Base-by-base conservation (phyloP, 768 basidiomycete genomes). In the Trametes meyenii region DNA sequence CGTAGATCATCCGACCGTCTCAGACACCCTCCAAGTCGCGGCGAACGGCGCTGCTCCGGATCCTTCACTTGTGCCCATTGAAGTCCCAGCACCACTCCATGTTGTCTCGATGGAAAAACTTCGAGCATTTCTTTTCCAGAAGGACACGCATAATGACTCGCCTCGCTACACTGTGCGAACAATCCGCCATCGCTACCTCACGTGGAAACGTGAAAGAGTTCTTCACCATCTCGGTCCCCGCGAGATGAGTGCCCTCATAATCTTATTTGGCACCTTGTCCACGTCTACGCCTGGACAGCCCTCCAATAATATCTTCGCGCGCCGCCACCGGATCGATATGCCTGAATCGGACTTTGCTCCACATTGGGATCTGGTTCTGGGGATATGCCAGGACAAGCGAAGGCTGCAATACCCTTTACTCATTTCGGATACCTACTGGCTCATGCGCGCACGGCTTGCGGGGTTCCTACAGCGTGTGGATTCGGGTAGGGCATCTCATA, bases 341-440 rank as follows among this genome's bases (percentile, higher is more conserved):
- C 60, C 59, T 4, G 54, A 61, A n/a, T 24, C 50, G 19, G 38
- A 68, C 1, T 56, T 60, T 39, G 69, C 70, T 48, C 67, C 73
- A 7, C 78, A 83, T 66, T 88, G 86, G 87, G 42, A 74, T 16
- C 77, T 85, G 51, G 70, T 87, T 12, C 50, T 78, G 46, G 73
- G 77, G 53, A 65, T 88, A 12, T 77, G 76, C 10, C 71, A 67
- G 38, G 79, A 82, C 66, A 87, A 86, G 70, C 65, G 69, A 39
- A 58, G 63, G 38, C 59, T 73, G n/a, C 74, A 72, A 39, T 69
- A 75, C 58, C 16, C 60, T 10, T 63, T 73, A 35, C 69, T 61
- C 16, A 71, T 74, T 44, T 75, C 79, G n/a, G 86, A 89, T 68
- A 76, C 78, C 50, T 89, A 83, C 70, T 89, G 87, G 87, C 68